Conservation (phyloP, 441 rosid species). For the Corymbia citriodora region DNA sequence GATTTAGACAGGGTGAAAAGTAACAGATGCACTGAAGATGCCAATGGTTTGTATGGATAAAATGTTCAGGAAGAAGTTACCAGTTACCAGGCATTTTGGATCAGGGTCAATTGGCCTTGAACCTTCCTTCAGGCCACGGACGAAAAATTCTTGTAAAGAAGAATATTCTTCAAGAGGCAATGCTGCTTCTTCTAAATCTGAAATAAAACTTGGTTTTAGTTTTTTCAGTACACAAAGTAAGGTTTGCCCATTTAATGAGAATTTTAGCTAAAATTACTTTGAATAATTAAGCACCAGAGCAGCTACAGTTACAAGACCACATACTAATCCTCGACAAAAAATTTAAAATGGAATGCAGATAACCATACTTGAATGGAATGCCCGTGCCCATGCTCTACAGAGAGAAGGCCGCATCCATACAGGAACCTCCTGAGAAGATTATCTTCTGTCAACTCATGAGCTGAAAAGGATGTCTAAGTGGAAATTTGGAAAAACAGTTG, state of each 20-base stretch:
- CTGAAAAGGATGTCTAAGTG: background rate
- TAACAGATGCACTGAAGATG: conserved; percentile 14
- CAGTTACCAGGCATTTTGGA: conserved; percentile 95
- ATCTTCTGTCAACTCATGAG: background rate
- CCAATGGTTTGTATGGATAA: conserved; percentile 7
- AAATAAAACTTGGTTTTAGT: conserved; percentile 14
- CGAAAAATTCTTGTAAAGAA: conserved; percentile 83
- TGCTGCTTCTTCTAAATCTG: conserved; percentile 90
- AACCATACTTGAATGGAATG: conserved; percentile 83
- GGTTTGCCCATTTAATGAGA: background rate
- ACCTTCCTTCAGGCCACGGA: conserved; percentile 79
- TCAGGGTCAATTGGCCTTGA: conserved; percentile 82
- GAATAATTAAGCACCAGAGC: background rate
- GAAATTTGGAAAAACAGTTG: background rate
- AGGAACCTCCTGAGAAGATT: conserved; percentile 67
- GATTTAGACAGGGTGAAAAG: background rate
- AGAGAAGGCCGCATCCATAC: conserved; percentile 77
- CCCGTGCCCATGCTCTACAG: conserved; percentile 89
- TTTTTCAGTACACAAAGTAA: background rate
- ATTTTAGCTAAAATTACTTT: background rate
- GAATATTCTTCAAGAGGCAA: conserved; percentile 75
- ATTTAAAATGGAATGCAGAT: background rate
- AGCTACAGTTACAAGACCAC: background rate
- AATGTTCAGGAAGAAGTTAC: conserved; percentile 41
- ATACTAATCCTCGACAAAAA: background rate